Percentiles rank a stretch among this genome's conserved stretches.
These are phyloP conservation scores for Leccinum variicolor DNA, from an alignment of 768 basidiomycete genomes.

Conservation along the genomic window DNA sequence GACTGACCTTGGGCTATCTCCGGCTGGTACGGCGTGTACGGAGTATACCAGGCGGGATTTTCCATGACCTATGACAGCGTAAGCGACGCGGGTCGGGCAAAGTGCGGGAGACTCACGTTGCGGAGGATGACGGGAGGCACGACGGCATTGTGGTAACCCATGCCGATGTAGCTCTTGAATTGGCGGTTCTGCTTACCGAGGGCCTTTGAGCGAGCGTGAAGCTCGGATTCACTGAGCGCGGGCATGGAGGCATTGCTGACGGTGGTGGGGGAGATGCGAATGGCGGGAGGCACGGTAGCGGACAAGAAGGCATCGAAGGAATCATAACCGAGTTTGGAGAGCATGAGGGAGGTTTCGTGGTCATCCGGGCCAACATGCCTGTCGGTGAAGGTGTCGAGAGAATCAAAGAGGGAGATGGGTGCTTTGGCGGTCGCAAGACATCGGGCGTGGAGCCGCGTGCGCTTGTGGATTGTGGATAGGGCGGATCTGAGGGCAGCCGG, in stretches of 20 bases:
- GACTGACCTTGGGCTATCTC: slow-evolving; percentile 93
- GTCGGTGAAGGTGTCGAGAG: slow-evolving; percentile 86
- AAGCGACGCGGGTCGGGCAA: neutral
- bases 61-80: slow-evolving; percentile 66
- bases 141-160: slow-evolving; percentile 95
- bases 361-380: slow-evolving; percentile 93
- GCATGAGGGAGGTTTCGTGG: slow-evolving; percentile 78
- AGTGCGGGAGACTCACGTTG: slow-evolving; percentile 53
- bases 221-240: slow-evolving; percentile 81
- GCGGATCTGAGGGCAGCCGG: slow-evolving; percentile 24
- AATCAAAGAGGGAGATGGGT: slow-evolving; percentile 66
- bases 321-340: slow-evolving; percentile 75
- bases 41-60: slow-evolving; percentile 98
- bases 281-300: slow-evolving; percentile 76
- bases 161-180: slow-evolving; percentile 93
- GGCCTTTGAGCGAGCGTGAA: slow-evolving; percentile 68
- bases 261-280: slow-evolving; percentile 61
- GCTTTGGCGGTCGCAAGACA: slow-evolving; percentile 61
- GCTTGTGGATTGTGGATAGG: slow-evolving; percentile 16
- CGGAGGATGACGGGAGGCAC: slow-evolving; percentile 95
- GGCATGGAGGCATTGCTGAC: slow-evolving; percentile 69
- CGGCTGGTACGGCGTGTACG: slow-evolving; percentile 94
- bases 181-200: slow-evolving; percentile 77
- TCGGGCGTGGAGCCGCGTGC: slow-evolving; percentile 25
- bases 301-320: slow-evolving; percentile 86